phyloP scores from a whole-genome alignment of 768 basidiomycete genomes.

The Pleurotus tuoliensis region DNA sequence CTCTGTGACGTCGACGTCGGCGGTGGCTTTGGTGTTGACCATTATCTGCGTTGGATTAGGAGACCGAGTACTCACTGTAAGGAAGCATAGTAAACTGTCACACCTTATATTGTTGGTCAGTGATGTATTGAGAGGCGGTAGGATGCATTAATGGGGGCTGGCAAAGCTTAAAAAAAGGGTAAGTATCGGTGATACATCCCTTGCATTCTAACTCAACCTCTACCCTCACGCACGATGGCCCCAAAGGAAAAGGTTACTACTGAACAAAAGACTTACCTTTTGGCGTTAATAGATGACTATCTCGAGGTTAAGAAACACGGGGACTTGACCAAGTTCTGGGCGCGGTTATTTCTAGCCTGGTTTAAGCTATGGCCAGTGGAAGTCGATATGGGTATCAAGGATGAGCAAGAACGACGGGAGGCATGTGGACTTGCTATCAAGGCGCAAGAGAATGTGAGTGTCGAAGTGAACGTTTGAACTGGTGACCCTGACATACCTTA shows the following conservation, averaged over 20 bases:
- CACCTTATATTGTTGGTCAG: neutral
- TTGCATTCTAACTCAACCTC: neutral
- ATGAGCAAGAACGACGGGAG: neutral
- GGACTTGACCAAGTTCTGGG: neutral
- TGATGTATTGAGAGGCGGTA: too few species aligned
- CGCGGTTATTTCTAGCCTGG: neutral
- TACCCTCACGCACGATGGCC: neutral
- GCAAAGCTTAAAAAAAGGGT: neutral
- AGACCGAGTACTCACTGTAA: neutral
- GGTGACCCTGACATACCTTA: neutral
- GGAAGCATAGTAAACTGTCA: neutral
- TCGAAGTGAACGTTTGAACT: neutral
- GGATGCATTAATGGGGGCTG: neutral
- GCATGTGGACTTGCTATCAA: neutral
- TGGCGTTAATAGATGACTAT: neutral
- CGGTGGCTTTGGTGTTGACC: too few species aligned
- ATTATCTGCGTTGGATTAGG: neutral
- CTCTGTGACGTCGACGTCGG: too few species aligned
- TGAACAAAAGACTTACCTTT: neutral
- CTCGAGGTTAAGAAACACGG: neutral
- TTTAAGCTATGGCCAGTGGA: neutral
- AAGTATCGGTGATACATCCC: neutral
- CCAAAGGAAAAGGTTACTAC: neutral
- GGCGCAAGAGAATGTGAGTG: neutral
- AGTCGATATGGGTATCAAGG: neutral